phyloP scores from a whole-genome alignment of 2,329 filamentous ascomycete genomes.

The Hypoxylon sp. region DNA sequence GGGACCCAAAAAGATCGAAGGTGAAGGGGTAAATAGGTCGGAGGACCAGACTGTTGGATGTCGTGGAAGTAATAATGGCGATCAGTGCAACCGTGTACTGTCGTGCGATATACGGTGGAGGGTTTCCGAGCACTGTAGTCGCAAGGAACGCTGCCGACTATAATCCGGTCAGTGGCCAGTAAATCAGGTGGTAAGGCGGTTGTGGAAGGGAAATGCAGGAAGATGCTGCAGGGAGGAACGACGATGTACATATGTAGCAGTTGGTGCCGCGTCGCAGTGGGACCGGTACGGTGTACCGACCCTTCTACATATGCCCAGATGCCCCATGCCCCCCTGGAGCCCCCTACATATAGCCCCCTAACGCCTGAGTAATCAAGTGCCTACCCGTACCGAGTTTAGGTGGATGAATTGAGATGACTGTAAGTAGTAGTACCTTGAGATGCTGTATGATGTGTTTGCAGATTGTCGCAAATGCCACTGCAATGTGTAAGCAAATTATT shows the following conservation, averaged over 20 bases:
- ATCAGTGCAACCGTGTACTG: conserved; percentile 22
- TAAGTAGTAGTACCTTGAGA: neutral
- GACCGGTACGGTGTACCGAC: conserved; percentile 21
- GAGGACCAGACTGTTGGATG: conserved; percentile 20
- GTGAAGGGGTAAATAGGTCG: conserved; percentile 12
- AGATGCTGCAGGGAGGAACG: conserved; percentile 31
- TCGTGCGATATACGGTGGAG: conserved; percentile 28
- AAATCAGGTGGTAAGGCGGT: conserved; percentile 35
- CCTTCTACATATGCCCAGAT: neutral
- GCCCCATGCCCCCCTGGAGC: neutral
- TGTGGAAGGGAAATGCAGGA: conserved; percentile 39
- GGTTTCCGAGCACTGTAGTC: conserved; percentile 21
- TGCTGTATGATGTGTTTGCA: neutral
- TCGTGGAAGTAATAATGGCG: conserved; percentile 19
- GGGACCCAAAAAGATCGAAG: conserved; percentile 33
- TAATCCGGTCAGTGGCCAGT: conserved; percentile 27
- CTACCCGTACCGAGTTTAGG: neutral
- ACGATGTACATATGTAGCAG: conserved; percentile 21
- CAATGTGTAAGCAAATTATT: neutral
- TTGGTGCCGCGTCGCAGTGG: conserved; percentile 20
- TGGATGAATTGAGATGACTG: no score
- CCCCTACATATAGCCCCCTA: neutral
- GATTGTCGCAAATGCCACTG: neutral
- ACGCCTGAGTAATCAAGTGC: neutral
- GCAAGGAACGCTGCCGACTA: conserved; percentile 19